Conservation (phyloP, 495 filamentous ascomycete genomes). For the Talaromyces liani region DNA sequence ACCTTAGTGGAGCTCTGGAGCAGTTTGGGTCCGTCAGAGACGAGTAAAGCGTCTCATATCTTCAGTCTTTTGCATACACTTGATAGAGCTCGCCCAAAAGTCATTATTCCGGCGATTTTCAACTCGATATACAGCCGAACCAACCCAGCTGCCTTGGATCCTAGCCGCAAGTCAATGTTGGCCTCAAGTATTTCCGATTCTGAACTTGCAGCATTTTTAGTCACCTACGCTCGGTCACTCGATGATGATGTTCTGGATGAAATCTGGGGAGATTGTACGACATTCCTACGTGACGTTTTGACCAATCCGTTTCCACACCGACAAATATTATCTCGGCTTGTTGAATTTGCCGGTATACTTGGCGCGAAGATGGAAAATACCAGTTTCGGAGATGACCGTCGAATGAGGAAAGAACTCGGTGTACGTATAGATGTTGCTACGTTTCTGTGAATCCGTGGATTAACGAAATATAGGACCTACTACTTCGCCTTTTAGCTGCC, state of each 20-base stretch:
- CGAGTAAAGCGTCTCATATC: slow-evolving; percentile 41
- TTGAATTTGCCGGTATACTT: slow-evolving; percentile 83
- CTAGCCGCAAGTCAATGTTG: slow-evolving; percentile 73
- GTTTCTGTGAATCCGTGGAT: neutral
- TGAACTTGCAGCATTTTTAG: slow-evolving; percentile 79
- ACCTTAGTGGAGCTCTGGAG: slow-evolving; percentile 81
- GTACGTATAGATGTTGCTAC: slow-evolving; percentile 44
- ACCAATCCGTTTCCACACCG: slow-evolving; percentile 93
- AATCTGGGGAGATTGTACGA: slow-evolving; percentile 92
- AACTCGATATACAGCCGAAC: slow-evolving; percentile 93
- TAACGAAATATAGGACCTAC: slow-evolving; percentile 60
- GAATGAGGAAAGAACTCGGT: slow-evolving; percentile 86
- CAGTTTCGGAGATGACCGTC: slow-evolving; percentile 91
- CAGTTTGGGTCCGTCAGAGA: slow-evolving; percentile 31
- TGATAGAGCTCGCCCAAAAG: slow-evolving; percentile 83
- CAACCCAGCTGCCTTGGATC: slow-evolving; percentile 73
- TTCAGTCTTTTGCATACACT: slow-evolving; percentile 85
- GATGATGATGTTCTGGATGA: slow-evolving; percentile 99
- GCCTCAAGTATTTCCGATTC: slow-evolving; percentile 75
- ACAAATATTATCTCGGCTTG: slow-evolving; percentile 76
- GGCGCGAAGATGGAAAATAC: slow-evolving; percentile 96
- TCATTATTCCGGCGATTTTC: slow-evolving; percentile 93
- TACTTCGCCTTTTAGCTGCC: slow-evolving; percentile 78
- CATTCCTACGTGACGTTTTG: slow-evolving; percentile 82
- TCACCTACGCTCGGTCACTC: slow-evolving; percentile 78